Conservation (phyloP, 2,329 filamentous ascomycete species). For the Anthostomella pinea region DNA sequence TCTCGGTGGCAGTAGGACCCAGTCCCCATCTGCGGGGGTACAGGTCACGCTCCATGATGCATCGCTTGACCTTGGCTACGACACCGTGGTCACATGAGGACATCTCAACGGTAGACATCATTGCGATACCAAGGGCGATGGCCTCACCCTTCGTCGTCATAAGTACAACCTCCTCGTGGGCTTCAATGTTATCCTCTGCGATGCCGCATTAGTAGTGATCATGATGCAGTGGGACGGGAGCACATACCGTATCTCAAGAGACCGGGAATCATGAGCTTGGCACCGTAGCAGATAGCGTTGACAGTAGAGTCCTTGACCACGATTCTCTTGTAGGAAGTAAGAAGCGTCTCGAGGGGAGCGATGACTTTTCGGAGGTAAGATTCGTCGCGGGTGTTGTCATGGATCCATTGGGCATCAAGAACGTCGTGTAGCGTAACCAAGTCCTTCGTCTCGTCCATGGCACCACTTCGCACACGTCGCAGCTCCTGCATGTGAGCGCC, state of each 20-base stretch:
- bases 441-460: conserved; percentile 86
- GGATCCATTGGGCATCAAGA: conserved; percentile 91
- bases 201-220: conserved; percentile 6
- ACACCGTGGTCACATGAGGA: conserved; percentile 96
- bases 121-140: conserved; percentile 91
- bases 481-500: conserved; percentile 99
- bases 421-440: conserved; percentile 95
- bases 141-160: conserved; percentile 99
- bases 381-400: conserved; percentile 95
- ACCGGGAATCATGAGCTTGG: conserved; percentile 98
- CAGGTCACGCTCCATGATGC: conserved; percentile 98
- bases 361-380: conserved; percentile 89
- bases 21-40: conserved; percentile 97
- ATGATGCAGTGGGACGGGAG: conserved; percentile 1
- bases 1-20: conserved; percentile 88
- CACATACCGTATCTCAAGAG: conserved; percentile 79
- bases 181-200: conserved; percentile 81
- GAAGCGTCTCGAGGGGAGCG: conserved; percentile 84
- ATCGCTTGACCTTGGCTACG: conserved; percentile 97
- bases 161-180: conserved; percentile 92
- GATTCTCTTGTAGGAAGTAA: conserved; percentile 92
- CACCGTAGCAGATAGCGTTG: conserved; percentile 97
- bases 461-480: conserved; percentile 86
- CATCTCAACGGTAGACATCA: conserved; percentile 98
- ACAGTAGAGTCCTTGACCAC: conserved; percentile 87